phyloP scores from a whole-genome alignment of 306 rosid species.

The Cucumis hystrix region DNA sequence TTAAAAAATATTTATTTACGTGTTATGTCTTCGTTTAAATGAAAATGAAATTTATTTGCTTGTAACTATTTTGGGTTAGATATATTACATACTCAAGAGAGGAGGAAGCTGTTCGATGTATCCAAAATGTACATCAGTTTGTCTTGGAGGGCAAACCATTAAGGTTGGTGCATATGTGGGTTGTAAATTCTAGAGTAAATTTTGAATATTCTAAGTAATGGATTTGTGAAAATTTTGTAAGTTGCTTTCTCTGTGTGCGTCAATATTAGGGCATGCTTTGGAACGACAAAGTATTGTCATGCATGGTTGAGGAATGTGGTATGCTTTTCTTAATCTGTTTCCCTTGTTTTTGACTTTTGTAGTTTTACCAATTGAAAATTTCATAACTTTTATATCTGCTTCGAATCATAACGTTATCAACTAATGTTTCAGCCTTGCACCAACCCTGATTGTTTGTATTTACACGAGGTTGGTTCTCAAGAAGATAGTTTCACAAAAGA shows the following conservation, averaged over 20 bases:
- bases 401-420: background rate
- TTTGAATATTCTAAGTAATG: background rate
- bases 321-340: constrained; percentile 16
- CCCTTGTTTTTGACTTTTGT: background rate
- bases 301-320: constrained; percentile 98
- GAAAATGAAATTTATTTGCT: background rate
- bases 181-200: background rate
- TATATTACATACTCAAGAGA: constrained; percentile 94
- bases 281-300: constrained; percentile 98
- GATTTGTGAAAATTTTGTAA: background rate
- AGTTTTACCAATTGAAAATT: constrained; percentile 5
- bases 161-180: constrained; percentile 29
- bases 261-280: constrained; percentile 85
- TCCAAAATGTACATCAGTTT: constrained; percentile 99
- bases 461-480: constrained; percentile 85
- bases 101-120: constrained; percentile 95
- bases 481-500: constrained; percentile 96
- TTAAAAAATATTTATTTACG: background rate
- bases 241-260: background rate
- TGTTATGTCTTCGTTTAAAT: background rate
- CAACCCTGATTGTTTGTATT: constrained; percentile 92
- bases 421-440: constrained; percentile 70
- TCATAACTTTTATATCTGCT: constrained; percentile 2
- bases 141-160: constrained; percentile 81
- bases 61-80: constrained; percentile 28